Conservation (phyloP, 2,329 filamentous ascomycete genomes). For the Sphaerulina musiva region DNA sequence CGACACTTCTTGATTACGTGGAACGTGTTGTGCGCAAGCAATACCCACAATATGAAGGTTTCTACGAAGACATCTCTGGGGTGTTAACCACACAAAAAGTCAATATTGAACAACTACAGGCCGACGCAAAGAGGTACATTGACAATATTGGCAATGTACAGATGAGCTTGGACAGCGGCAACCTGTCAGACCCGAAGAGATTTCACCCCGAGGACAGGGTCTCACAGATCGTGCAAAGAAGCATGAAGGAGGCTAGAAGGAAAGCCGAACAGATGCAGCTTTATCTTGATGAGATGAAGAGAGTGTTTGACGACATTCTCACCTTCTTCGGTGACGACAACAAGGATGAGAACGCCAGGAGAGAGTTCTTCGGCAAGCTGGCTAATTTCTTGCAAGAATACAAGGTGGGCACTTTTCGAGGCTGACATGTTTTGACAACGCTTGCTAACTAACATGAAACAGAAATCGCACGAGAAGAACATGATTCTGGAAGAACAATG, state of each 20-base stretch:
- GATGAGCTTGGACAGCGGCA: conserved; percentile 82
- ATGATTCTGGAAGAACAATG: conserved; percentile 70
- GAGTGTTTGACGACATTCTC: conserved; percentile 92
- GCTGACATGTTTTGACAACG: neutral
- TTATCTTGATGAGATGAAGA: conserved; percentile 86
- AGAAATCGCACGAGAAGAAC: conserved; percentile 92
- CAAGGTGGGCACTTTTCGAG: conserved; percentile 53
- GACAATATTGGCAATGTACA: conserved; percentile 93
- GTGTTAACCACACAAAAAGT: conserved; percentile 79
- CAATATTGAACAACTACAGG: conserved; percentile 85
- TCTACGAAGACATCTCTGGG: conserved; percentile 73
- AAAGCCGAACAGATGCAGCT: conserved; percentile 95
- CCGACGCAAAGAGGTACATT: conserved; percentile 86
- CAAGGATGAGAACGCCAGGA: conserved; percentile 80
- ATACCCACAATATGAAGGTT: conserved; percentile 91
- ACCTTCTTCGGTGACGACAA: conserved; percentile 93
- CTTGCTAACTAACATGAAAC: conserved; percentile 5
- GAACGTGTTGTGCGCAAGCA: conserved; percentile 95
- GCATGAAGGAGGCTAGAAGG: conserved; percentile 91
- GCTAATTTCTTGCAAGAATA: conserved; percentile 85
- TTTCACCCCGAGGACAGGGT: conserved; percentile 98
- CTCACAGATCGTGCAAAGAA: conserved; percentile 79
- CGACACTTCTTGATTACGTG: conserved; percentile 88
- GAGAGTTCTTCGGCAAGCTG: conserved; percentile 93
- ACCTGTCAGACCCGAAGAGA: conserved; percentile 90